phyloP scores from a whole-genome alignment of 1,284 basidiomycete species.

The Sporisorium reilianum region DNA sequence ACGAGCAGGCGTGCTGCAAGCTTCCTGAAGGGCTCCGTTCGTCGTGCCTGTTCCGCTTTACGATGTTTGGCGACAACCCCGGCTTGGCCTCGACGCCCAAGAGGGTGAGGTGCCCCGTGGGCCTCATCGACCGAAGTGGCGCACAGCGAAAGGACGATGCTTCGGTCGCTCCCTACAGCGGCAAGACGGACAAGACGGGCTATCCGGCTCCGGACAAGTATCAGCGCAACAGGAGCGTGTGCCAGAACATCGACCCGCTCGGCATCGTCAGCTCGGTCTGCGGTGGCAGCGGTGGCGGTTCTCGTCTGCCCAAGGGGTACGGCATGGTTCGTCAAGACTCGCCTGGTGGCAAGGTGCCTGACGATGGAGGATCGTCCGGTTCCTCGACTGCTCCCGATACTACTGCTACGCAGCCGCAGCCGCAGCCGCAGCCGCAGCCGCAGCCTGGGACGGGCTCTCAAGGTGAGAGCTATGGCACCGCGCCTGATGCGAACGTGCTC shows the following conservation, averaged over 20 bases:
- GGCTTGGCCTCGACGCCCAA: slow-evolving; percentile 16
- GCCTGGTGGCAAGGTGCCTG: slow-evolving; percentile 10
- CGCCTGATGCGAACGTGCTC: neutral
- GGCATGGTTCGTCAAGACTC: slow-evolving; percentile 23
- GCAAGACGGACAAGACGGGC: slow-evolving; percentile 32
- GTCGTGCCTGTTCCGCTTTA: slow-evolving; percentile 39
- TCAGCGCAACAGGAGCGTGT: slow-evolving; percentile 33
- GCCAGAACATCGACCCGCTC: slow-evolving; percentile 37
- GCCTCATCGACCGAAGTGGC: slow-evolving; percentile 37
- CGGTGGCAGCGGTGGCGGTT: slow-evolving; percentile 23
- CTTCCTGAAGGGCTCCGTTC: slow-evolving; percentile 29
- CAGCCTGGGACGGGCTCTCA: neutral
- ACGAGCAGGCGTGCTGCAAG: slow-evolving; percentile 26
- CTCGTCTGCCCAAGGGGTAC: slow-evolving; percentile 19
- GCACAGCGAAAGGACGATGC: slow-evolving; percentile 43
- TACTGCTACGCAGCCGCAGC: no score
- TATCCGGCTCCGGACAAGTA: slow-evolving; percentile 34
- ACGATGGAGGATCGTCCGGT: neutral
- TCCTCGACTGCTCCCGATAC: neutral
- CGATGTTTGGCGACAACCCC: slow-evolving; percentile 29
- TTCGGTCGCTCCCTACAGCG: slow-evolving; percentile 7
- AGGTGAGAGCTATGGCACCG: slow-evolving; percentile 5
- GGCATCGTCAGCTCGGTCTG: slow-evolving; percentile 35
- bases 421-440: no score
- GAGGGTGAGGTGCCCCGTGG: slow-evolving; percentile 32